Percentiles rank a stretch among this genome's conserved stretches.
Conservation (phyloP, 768 basidiomycete genomes). For the Amyloporia xantha region DNA sequence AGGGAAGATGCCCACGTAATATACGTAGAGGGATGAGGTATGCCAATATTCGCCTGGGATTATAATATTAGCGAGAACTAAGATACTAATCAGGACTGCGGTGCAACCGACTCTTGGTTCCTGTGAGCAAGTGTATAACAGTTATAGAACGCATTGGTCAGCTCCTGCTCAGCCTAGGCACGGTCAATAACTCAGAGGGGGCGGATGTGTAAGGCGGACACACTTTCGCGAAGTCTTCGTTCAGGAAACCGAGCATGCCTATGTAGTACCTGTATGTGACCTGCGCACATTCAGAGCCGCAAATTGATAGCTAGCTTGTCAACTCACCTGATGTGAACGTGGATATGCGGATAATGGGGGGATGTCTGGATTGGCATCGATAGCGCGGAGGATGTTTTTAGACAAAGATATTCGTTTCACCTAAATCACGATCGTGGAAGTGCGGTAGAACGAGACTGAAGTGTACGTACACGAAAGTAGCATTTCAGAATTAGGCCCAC, state of each 20-base stretch:
- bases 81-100: background rate
- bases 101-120: conserved; percentile 74
- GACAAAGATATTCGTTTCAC: conserved; percentile 87
- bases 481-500: conserved; percentile 88
- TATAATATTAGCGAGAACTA: conserved; percentile 3
- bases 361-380: conserved; percentile 80
- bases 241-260: conserved; percentile 90
- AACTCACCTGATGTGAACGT: conserved; percentile 70
- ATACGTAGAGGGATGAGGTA: conserved; percentile 89
- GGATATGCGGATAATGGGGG: conserved; percentile 74
- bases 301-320: background rate
- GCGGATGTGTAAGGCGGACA: too few species aligned
- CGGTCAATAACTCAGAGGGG: too few species aligned
- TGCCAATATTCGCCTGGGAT: conserved; percentile 74
- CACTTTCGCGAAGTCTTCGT: conserved; percentile 85
- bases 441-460: background rate
- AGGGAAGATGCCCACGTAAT: conserved; percentile 81
- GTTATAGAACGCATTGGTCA: conserved; percentile 80
- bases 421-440: conserved; percentile 33
- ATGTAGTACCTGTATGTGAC: conserved; percentile 94
- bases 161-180: conserved; percentile 74
- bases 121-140: conserved; percentile 63
- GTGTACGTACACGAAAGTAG: conserved; percentile 76
- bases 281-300: conserved; percentile 25
- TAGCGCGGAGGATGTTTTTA: conserved; percentile 86